These are phyloP conservation scores for Epichloe sylvatica DNA, from an alignment of 2,329 filamentous ascomycete genomes.

Conservation along the genomic window DNA sequence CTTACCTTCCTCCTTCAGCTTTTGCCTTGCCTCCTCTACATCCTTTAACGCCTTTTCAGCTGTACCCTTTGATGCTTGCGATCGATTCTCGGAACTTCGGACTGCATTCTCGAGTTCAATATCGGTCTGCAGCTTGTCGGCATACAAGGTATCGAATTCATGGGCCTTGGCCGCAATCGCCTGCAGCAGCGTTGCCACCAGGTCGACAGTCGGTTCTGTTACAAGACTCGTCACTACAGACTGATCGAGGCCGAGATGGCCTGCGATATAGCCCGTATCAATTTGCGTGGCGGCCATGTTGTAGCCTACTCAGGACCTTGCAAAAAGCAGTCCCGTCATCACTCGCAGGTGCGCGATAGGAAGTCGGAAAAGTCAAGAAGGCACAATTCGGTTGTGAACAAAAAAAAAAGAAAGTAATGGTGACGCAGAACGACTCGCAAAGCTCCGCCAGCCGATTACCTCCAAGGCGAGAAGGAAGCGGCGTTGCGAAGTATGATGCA, in stretches of 20 bases:
- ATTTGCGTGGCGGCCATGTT: constrained; percentile 34
- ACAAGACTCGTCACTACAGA: constrained; percentile 45
- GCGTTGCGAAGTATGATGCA: neutral
- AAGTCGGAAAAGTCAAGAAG: neutral
- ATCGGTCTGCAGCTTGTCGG: constrained; percentile 77
- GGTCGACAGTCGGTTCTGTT: constrained; percentile 59
- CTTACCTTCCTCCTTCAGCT: constrained; percentile 70
- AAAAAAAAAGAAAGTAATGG: neutral
- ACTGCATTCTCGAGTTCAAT: constrained; percentile 90
- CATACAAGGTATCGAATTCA: constrained; percentile 67
- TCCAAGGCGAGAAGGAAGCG: neutral
- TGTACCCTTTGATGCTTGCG: constrained; percentile 65
- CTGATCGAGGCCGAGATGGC: constrained; percentile 56
- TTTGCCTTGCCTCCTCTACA: constrained; percentile 65
- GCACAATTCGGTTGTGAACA: neutral
- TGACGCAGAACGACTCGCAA: neutral
- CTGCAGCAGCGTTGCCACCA: constrained; percentile 61
- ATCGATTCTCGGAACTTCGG: constrained; percentile 67
- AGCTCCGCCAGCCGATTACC: neutral
- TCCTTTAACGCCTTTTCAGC: constrained; percentile 76
- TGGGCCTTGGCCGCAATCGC: constrained; percentile 66
- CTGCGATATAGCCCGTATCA: constrained; percentile 60
- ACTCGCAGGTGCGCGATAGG: constrained; percentile 1
- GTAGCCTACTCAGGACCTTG: constrained; percentile 5
- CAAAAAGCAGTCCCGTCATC: constrained; percentile 6